Evolutionary conservation across 1,284 basidiomycete genomes (phyloP), one percentile per base, ranked within the genome.

Genomic region (Ceratorhiza oryzae-sativae): DNA sequence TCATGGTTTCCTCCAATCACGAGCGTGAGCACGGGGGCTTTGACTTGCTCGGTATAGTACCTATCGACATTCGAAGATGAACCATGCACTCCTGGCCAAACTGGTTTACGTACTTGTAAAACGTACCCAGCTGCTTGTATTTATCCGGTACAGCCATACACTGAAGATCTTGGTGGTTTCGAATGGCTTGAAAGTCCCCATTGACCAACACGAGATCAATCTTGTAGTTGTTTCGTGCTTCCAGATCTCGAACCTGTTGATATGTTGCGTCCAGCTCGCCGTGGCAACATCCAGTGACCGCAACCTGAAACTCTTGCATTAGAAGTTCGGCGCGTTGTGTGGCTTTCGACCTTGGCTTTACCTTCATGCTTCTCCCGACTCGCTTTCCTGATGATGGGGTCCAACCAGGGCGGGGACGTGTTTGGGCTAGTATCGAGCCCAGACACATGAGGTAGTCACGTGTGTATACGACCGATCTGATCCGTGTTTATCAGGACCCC

Each of bases 1-100:
- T 99, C 97, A 79, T 99, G 97, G 79, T 99, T 99, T 4, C 97
- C 97, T 23, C 97, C 97, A 77, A 99, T 97, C 63, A 98, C 89
- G 36, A 99, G 84, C 0, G 97, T 99, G 77, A 98, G 82, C 5
- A 97, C 81, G 0, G 96, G 95, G 0, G 97, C 97, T 6, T 79
- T 82, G 76, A 86, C 89, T 77, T 91, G 84, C 1, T 95, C 94
- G 0, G 88, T 90, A 79, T 98, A 99, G 80, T 98, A 97, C 77
- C 90, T 91, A 68, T 53, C 46, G 45, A 25, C n/a, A 62, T 41
- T 15, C 36, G 10, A 13, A 58, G 34, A 48, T 72, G 13, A 63
- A 32, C 48, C 39, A 62, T 27, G 36, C 8, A 30, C 18, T 25
- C 34, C 20, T 10, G n/a, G 10, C 15, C 12, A 32, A 39, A 20